Conservation (phyloP, 2,329 filamentous ascomycete genomes). For the Aspergillus luchuensis region DNA sequence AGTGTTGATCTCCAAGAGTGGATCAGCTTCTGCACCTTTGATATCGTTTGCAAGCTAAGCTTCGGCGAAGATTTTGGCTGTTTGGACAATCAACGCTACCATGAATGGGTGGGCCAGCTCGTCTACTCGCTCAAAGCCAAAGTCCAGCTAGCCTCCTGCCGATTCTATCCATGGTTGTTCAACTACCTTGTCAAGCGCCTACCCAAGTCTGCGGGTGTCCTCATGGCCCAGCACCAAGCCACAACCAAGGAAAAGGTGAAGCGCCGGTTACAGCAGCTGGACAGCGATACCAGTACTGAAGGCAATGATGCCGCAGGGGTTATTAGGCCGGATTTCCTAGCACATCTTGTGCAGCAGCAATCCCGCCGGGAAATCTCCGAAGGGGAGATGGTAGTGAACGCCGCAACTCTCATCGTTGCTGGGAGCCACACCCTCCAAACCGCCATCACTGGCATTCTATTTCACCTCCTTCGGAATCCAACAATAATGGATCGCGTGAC, state of each 20-base stretch:
- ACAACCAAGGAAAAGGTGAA: neutral
- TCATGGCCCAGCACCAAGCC: neutral
- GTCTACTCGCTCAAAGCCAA: slow-evolving; percentile 5
- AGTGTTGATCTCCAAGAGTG: slow-evolving; percentile 35
- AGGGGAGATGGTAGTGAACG: neutral
- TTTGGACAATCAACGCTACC: slow-evolving; percentile 36
- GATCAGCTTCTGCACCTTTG: slow-evolving; percentile 43
- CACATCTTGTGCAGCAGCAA: neutral
- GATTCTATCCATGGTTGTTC: neutral
- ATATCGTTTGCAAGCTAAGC: slow-evolving; percentile 45
- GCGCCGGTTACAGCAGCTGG: no score
- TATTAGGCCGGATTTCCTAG: neutral
- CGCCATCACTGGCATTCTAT: neutral
- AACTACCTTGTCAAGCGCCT: neutral
- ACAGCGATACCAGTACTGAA: neutral
- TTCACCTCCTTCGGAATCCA: neutral
- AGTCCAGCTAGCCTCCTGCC: neutral
- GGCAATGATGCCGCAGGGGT: no score
- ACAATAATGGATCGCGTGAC: neutral
- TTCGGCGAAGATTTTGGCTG: slow-evolving; percentile 47
- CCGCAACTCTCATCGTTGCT: neutral
- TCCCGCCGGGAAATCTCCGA: neutral
- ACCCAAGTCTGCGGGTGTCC: neutral
- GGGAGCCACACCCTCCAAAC: neutral
- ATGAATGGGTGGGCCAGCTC: slow-evolving; percentile 41